phyloP scores from a whole-genome alignment of 163 green algal genomes.

The Scenedesmus sp. region DNA sequence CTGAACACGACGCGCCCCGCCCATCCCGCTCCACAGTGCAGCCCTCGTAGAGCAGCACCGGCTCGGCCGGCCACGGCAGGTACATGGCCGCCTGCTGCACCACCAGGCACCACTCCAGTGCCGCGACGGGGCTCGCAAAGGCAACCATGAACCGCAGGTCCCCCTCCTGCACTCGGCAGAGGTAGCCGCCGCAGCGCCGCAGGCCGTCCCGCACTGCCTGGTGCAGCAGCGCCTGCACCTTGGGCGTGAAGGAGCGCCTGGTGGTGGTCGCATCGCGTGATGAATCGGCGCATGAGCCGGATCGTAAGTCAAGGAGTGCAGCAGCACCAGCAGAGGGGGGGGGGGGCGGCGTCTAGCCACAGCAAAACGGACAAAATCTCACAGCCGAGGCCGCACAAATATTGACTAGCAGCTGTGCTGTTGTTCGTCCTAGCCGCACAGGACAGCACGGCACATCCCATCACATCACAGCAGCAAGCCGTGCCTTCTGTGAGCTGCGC shows the following conservation, averaged over 20 bases:
- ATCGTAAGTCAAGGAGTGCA: too few relatives aligned
- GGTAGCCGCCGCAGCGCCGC: constrained; percentile 32
- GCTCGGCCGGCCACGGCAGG: constrained; percentile 20
- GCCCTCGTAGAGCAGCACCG: background rate
- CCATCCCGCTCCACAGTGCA: background rate
- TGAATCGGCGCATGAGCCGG: too few relatives aligned
- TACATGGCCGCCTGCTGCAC: constrained; percentile 36
- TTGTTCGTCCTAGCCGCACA: too few relatives aligned
- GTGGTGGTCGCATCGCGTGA: too few relatives aligned
- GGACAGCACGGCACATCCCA: too few relatives aligned
- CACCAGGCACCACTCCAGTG: constrained; percentile 44
- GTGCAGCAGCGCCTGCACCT: background rate
- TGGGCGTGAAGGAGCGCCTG: background rate
- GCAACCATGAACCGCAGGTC: constrained; percentile 36
- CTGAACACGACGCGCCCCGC: constrained; percentile 7
- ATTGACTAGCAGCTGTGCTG: too few relatives aligned
- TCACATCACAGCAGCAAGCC: too few relatives aligned
- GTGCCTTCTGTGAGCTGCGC: too few relatives aligned
- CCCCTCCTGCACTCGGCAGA: constrained; percentile 26
- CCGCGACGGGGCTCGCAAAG: background rate
- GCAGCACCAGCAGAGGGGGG: background rate
- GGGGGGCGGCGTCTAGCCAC: too few relatives aligned
- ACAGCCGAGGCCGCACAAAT: too few relatives aligned
- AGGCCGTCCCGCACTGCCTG: constrained; percentile 27
- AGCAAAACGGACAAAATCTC: too few relatives aligned